Percentiles rank a stretch among this genome's conserved stretches.
phyloP scores from a whole-genome alignment of 805 yeast species.

The Ogataea ramenticola region DNA sequence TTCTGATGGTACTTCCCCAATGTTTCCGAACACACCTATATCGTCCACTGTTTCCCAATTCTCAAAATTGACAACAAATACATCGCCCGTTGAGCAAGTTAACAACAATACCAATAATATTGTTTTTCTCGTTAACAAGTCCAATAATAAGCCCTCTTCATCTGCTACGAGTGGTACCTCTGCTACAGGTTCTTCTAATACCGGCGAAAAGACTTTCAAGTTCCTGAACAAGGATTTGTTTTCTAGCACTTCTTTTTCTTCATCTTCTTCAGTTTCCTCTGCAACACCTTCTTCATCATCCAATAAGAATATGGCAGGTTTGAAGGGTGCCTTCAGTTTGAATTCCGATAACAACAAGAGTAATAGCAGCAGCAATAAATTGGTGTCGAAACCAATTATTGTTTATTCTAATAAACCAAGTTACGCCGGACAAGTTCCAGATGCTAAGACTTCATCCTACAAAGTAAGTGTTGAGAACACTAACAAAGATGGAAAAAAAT shows the following conservation, averaged over 20 bases:
- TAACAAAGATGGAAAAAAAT: background rate
- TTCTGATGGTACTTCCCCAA: background rate
- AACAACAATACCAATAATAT: no score
- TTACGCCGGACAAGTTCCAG: background rate
- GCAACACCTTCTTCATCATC: no score
- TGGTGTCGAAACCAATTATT: background rate
- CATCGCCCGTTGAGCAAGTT: constrained; percentile 1
- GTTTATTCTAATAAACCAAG: background rate
- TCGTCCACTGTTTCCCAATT: constrained; percentile 15
- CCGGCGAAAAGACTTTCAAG: background rate
- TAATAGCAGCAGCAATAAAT: no score
- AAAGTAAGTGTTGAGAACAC: background rate
- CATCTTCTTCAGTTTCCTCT: background rate
- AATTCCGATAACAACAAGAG: no score
- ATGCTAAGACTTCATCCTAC: background rate
- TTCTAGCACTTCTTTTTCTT: background rate
- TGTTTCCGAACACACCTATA: constrained; percentile 7
- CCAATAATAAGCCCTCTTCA: background rate
- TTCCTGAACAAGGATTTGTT: background rate
- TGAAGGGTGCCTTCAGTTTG: no score
- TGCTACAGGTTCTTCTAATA: no score
- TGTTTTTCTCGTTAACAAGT: background rate
- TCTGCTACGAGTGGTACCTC: background rate
- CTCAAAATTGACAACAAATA: constrained; percentile 11
- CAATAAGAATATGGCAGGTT: no score